Conservation (phyloP, 2,329 filamentous ascomycete genomes). For the Ophiosphaerella korrae region DNA sequence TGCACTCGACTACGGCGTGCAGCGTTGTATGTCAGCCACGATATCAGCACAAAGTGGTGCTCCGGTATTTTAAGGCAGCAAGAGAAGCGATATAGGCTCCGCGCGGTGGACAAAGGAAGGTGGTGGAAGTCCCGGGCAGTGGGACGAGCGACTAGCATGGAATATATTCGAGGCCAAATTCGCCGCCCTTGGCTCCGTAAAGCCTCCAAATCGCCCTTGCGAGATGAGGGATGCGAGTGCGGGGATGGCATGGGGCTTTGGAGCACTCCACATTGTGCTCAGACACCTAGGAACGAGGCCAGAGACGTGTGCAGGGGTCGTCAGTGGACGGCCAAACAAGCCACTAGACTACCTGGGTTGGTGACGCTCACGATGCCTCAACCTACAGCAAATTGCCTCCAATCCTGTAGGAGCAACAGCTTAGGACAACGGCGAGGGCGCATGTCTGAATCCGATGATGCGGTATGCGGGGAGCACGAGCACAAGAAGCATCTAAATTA, state of each 20-base stretch:
- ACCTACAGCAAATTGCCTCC: constrained; percentile 33
- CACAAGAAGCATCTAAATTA: constrained; percentile 12
- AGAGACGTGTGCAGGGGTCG: constrained; percentile 30
- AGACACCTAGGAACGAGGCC: constrained; percentile 34
- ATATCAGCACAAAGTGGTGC: constrained; percentile 15
- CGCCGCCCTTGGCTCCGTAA: constrained; percentile 27
- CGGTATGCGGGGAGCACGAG: constrained; percentile 33
- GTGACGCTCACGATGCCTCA: constrained; percentile 25
- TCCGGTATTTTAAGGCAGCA: constrained; percentile 11
- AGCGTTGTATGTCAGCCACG: constrained; percentile 31
- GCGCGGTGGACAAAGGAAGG: constrained; percentile 1
- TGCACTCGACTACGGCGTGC: constrained; percentile 37
- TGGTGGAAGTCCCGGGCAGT: constrained; percentile 1
- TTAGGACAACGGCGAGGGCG: constrained; percentile 17
- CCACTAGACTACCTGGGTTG: constrained; percentile 17
- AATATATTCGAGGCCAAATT: constrained; percentile 27
- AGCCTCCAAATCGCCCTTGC: constrained; percentile 25
- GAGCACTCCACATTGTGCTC: constrained; percentile 39
- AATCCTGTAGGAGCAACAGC: constrained; percentile 24
- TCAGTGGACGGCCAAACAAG: constrained; percentile 21
- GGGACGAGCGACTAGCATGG: constrained; percentile 19
- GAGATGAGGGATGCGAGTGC: constrained; percentile 42
- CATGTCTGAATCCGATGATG: constrained; percentile 22
- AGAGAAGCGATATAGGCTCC: constrained; percentile 2
- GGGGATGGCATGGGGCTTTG: constrained; percentile 38